Conservation (phyloP, 164 flowering plant genomes). For the Piper longum region DNA sequence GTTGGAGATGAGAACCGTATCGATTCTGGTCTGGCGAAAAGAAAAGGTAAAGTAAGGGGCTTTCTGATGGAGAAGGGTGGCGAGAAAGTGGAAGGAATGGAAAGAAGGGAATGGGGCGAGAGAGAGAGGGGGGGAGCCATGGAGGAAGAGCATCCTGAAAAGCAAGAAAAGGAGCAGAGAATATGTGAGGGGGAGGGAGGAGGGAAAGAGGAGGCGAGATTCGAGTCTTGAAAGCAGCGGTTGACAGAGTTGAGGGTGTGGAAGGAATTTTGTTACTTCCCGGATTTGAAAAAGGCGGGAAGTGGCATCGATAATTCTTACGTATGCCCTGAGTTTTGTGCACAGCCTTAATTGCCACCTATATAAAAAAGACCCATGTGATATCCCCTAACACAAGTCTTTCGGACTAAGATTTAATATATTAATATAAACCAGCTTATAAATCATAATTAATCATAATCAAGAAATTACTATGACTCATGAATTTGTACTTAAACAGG, state of each 20-base stretch:
- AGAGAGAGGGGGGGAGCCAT: neutral
- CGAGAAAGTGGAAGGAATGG: neutral
- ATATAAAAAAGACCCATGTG: too few species aligned
- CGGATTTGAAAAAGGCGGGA: neutral
- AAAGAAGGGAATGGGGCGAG: neutral
- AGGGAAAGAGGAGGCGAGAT: neutral
- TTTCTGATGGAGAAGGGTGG: conserved; percentile 2
- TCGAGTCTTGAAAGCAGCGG: conserved; percentile 1
- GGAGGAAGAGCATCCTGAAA: neutral
- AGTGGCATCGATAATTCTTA: neutral
- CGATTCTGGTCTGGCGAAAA: neutral
- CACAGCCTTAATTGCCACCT: too few species aligned
- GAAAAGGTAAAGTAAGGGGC: neutral
- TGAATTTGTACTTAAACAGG: too few species aligned
- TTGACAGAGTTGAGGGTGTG: neutral
- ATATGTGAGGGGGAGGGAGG: conserved; percentile 1
- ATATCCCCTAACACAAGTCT: too few species aligned
- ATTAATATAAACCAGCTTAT: too few species aligned
- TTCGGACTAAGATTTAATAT: too few species aligned
- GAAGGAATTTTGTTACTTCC: neutral
- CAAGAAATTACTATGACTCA: too few species aligned
- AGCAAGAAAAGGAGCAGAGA: conserved; percentile 1
- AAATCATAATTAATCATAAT: too few species aligned
- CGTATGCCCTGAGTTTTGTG: too few species aligned
- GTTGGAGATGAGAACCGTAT: neutral